phyloP scores from a whole-genome alignment of 768 basidiomycete species.

The Gloeostereum incarnatum region DNA sequence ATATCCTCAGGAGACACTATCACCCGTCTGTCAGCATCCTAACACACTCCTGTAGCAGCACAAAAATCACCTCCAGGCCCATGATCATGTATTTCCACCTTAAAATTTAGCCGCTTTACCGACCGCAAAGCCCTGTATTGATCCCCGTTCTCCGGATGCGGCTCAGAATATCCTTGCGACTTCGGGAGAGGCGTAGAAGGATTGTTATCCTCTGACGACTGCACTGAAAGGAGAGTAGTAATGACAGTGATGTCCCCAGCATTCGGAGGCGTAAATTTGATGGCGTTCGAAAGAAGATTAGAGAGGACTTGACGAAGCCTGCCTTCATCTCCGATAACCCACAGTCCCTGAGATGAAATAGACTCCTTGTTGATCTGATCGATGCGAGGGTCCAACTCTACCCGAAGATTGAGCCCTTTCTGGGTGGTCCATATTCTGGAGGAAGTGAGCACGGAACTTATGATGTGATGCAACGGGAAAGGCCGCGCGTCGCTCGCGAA shows the following conservation, averaged over 20 bases:
- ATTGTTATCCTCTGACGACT: not conserved
- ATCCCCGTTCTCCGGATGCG: not conserved
- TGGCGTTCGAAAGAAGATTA: constrained; percentile 29
- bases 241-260: constrained; percentile 10
- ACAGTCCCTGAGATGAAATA: constrained; percentile 6
- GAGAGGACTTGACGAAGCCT: constrained; percentile 25
- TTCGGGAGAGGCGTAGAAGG: too few relatives aligned
- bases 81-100: constrained; percentile 4
- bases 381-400: constrained; percentile 25
- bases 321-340: constrained; percentile 33
- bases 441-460: constrained; percentile 16
- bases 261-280: constrained; percentile 21
- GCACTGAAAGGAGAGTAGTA: not conserved
- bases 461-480: constrained; percentile 22
- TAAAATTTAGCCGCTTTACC: too few relatives aligned
- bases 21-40: not conserved
- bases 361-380: constrained; percentile 15
- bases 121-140: constrained; percentile 4
- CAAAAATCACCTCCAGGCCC: constrained; percentile 2
- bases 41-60: not conserved
- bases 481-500: constrained; percentile 21
- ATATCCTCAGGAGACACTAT: constrained; percentile 6
- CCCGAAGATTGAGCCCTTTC: constrained; percentile 18
- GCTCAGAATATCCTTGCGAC: too few relatives aligned
- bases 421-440: constrained; percentile 14